These are phyloP conservation scores for Hymenoscyphus scutula DNA, from an alignment of 2,329 filamentous ascomycete species.

Conservation along the genomic window DNA sequence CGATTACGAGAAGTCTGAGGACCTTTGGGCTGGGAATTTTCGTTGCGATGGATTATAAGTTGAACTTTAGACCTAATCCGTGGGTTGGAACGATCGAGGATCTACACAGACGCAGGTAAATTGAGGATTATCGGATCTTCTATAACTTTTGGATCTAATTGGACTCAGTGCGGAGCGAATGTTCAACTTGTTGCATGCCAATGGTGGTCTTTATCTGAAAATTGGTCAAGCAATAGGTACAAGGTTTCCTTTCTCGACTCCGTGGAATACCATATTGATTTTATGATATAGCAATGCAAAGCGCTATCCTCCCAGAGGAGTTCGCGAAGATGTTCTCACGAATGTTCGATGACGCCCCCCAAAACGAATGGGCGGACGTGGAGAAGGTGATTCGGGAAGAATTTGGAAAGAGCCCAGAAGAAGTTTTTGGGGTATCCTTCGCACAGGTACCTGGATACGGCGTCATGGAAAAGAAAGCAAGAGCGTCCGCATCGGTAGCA, in stretches of 20 bases:
- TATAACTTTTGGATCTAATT: not conserved
- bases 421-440: conserved; percentile 90
- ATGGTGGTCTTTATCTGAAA: conserved; percentile 94
- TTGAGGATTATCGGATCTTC: not conserved
- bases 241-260: not conserved
- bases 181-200: conserved; percentile 75
- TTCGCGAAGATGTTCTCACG: conserved; percentile 94
- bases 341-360: conserved; percentile 98
- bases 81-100: conserved; percentile 69
- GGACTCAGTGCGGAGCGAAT: conserved; percentile 70
- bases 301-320: conserved; percentile 85
- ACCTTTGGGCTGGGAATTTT: conserved; percentile 79
- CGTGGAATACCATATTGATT: not conserved
- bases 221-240: conserved; percentile 87
- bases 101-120: conserved; percentile 63
- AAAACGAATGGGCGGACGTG: conserved; percentile 84
- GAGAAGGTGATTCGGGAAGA: conserved; percentile 84
- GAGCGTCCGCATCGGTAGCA: conserved; percentile 78
- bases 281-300: conserved; percentile 69
- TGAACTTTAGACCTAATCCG: conserved; percentile 86
- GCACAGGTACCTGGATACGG: conserved; percentile 60
- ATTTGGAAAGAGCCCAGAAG: conserved; percentile 74
- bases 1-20: conserved; percentile 71
- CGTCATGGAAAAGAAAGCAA: conserved; percentile 68
- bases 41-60: conserved; percentile 89